Evolutionary conservation across 176 grass and related monocot species (phyloP).

Genomic region (Lolium perenne): DNA sequence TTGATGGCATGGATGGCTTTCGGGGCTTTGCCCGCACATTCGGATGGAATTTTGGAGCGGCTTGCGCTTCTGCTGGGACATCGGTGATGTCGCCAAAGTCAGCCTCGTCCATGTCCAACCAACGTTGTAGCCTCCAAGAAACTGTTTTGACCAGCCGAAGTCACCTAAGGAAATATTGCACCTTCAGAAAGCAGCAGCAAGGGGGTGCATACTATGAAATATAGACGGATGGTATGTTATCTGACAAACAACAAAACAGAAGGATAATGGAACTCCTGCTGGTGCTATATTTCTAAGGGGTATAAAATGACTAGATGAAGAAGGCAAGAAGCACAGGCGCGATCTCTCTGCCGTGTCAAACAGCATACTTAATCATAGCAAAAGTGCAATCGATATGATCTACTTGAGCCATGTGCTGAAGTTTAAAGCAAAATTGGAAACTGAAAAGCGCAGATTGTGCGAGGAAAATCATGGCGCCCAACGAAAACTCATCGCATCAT

Average conservation of each 20-base stretch:
- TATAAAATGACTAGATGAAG: no score
- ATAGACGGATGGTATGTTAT: neutral
- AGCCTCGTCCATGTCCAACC: constrained; percentile 24
- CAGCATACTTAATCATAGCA: no score
- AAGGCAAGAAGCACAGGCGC: no score
- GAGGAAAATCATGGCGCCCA: neutral
- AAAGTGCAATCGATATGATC: neutral
- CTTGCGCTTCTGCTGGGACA: constrained; percentile 25
- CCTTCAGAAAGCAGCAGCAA: neutral
- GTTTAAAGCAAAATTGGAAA: neutral
- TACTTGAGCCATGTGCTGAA: neutral
- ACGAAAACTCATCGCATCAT: neutral
- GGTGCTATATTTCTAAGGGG: neutral
- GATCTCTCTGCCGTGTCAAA: no score
- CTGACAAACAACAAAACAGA: neutral
- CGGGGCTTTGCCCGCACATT: constrained; percentile 32
- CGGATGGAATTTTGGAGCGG: constrained; percentile 38
- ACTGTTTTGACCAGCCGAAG: constrained; percentile 6
- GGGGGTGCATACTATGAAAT: neutral
- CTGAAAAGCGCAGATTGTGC: neutral
- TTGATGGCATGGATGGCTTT: constrained; percentile 35
- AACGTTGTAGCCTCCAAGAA: neutral
- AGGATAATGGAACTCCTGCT: neutral
- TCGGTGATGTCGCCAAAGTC: constrained; percentile 39
- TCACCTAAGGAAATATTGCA: neutral